phyloP scores from a whole-genome alignment of 805 yeast genomes.

The Yamadazyma laniorum region DNA sequence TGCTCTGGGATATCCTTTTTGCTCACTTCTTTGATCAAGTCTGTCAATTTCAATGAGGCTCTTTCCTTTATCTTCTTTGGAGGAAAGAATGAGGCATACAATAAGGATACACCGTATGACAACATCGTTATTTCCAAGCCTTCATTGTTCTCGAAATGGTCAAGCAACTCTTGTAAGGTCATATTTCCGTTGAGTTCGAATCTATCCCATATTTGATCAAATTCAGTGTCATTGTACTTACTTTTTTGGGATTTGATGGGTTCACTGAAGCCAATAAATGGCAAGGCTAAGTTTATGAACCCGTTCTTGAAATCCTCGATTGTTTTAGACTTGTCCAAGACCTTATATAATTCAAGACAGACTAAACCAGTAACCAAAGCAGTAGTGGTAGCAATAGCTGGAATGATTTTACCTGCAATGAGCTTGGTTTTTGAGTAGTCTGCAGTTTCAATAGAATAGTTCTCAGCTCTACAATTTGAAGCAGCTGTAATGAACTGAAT shows the following conservation, averaged over 20 bases:
- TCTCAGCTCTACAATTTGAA: constrained; percentile 92
- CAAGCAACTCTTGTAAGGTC: constrained; percentile 70
- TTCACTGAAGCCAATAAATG: constrained; percentile 95
- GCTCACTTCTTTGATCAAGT: constrained; percentile 78
- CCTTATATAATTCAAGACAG: constrained; percentile 87
- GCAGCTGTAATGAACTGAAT: constrained; percentile 95
- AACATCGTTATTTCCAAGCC: constrained; percentile 89
- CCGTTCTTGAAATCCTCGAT: constrained; percentile 18
- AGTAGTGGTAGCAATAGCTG: constrained; percentile 99
- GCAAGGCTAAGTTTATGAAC: constrained; percentile 49
- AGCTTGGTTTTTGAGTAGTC: constrained; percentile 90
- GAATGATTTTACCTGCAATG: constrained; percentile 97
- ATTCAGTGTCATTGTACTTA: constrained; percentile 71
- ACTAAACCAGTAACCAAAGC: constrained; percentile 95
- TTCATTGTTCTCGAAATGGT: constrained; percentile 74
- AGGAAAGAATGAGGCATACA: constrained; percentile 93
- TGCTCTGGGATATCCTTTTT: constrained; percentile 77
- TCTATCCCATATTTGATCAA: constrained; percentile 94
- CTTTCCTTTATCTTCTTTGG: constrained; percentile 86
- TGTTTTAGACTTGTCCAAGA: constrained; percentile 83
- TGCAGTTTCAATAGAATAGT: constrained; percentile 84
- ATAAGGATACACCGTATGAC: constrained; percentile 82
- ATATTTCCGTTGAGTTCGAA: constrained; percentile 78
- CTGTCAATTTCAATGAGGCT: constrained; percentile 60
- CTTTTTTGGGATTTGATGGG: constrained; percentile 86